Conservation (phyloP, 73 alveolate species). For the Paramecium sexaurelia region DNA sequence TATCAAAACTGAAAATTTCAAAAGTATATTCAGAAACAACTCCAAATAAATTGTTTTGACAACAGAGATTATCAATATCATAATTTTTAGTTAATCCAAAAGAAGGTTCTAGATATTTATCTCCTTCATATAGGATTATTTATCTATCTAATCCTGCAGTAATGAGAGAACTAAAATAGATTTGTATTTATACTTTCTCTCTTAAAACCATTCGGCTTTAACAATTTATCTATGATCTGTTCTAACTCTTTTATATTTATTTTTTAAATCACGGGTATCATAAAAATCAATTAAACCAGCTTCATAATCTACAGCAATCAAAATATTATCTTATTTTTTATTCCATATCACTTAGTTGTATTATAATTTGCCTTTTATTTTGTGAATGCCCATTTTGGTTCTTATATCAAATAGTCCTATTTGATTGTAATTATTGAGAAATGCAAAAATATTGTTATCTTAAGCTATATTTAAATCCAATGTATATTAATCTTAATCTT, state of each 20-base stretch:
- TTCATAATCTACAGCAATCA: background rate
- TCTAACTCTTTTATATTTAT: background rate
- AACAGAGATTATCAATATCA: background rate
- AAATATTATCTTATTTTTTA: background rate
- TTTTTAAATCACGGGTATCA: background rate
- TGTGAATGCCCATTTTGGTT: background rate
- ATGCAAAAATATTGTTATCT: background rate
- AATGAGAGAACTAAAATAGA: background rate
- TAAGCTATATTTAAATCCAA: background rate
- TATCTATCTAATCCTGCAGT: slow-evolving; percentile 16
- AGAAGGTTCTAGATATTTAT: background rate
- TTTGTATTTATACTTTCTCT: background rate
- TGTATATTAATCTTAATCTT: background rate
- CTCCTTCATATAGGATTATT: background rate
- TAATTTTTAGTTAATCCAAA: background rate
- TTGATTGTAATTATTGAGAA: background rate
- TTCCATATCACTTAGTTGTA: background rate
- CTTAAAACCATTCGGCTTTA: background rate
- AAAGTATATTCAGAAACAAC: background rate
- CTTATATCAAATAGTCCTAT: background rate
- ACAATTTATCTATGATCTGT: background rate
- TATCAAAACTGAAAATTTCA: background rate
- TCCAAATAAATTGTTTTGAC: background rate
- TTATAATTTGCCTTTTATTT: background rate
- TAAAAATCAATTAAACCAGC: background rate